Conservation (phyloP, 176 grass and related monocot species). For the Carex parvula region DNA sequence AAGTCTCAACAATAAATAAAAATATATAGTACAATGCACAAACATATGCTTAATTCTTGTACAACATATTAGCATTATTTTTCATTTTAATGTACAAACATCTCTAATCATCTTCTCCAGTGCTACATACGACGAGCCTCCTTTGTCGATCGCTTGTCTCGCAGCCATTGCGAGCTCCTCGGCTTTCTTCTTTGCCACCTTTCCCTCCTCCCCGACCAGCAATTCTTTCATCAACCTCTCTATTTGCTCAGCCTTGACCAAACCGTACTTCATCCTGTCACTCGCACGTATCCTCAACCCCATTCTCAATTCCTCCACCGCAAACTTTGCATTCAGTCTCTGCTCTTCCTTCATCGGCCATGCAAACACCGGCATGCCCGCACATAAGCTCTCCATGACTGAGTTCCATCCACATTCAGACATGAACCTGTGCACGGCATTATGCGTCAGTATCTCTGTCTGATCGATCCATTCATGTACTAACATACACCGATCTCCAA, state of each 20-base stretch:
- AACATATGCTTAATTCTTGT: too few species aligned
- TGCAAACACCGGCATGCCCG: constrained; percentile 34
- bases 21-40: too few species aligned
- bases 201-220: constrained; percentile 32
- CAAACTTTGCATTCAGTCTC: constrained; percentile 40
- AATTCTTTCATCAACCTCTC: constrained; percentile 22
- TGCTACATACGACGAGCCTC: constrained; percentile 31
- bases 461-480: constrained; percentile 37
- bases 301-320: constrained; percentile 31
- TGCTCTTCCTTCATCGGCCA: constrained; percentile 68
- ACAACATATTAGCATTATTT: too few species aligned
- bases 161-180: background rate
- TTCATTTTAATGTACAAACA: background rate
- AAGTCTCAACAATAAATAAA: too few species aligned
- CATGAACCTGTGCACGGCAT: constrained; percentile 26
- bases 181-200: background rate
- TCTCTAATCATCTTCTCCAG: constrained; percentile 31
- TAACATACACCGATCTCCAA: constrained; percentile 30
- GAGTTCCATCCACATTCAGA: constrained; percentile 60
- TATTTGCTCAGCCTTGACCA: constrained; percentile 25
- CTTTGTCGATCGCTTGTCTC: constrained; percentile 14
- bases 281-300: constrained; percentile 32
- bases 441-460: constrained; percentile 16
- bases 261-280: constrained; percentile 24
- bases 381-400: constrained; percentile 32